phyloP scores from a whole-genome alignment of 257 asterid species.

The Nicotiana tomentosiformis region DNA sequence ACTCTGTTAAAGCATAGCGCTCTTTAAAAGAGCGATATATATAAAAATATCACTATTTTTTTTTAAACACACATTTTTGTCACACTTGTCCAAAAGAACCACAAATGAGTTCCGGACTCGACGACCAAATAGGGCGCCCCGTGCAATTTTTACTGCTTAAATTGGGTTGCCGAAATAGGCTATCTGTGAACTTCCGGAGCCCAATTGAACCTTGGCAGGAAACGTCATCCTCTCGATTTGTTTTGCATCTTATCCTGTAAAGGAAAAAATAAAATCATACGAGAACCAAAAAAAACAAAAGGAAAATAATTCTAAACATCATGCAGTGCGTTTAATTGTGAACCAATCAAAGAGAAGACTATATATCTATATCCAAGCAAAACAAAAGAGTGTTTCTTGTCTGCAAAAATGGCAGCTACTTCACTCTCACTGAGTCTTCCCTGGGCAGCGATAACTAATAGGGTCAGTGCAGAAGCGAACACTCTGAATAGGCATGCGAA shows the following conservation, averaged over 20 bases:
- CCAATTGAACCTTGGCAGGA: background rate
- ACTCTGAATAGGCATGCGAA: background rate
- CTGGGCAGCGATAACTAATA: slow-evolving; percentile 32
- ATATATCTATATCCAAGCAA: slow-evolving; percentile 15
- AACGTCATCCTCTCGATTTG: background rate
- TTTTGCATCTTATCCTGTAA: slow-evolving; percentile 7
- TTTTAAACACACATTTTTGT: no score
- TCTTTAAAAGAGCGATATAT: no score
- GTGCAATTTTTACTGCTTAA: no score
- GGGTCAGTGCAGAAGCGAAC: slow-evolving; percentile 16
- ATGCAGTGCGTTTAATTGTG: background rate
- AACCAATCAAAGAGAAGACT: slow-evolving; percentile 28
- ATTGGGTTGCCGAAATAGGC: no score
- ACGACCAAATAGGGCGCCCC: no score
- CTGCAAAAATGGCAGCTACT: slow-evolving; percentile 49
- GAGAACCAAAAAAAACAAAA: background rate
- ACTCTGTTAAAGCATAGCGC: no score
- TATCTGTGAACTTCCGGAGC: background rate
- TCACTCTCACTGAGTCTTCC: slow-evolving; percentile 44
- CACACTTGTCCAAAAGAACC: no score
- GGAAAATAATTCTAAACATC: background rate
- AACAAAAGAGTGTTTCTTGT: background rate
- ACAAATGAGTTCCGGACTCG: no score
- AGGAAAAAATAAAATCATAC: background rate
- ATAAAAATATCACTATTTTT: no score